Evolutionary conservation across 106 monocot genomes (phyloP).

Genomic region (Dactylorhiza incarnata): DNA sequence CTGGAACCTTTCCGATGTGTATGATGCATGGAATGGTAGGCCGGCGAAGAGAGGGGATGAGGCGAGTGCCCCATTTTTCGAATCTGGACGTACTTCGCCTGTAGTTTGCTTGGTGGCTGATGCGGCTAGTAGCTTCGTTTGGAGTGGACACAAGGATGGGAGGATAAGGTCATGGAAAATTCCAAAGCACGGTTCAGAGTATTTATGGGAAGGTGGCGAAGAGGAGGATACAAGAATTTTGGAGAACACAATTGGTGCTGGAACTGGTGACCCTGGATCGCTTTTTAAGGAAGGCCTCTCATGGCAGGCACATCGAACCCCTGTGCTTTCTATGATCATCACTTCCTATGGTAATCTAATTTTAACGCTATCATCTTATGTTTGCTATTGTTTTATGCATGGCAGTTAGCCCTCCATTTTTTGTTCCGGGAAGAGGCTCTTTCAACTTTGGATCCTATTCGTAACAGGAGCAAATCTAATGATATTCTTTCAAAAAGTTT

Average conservation of each 20-base stretch:
- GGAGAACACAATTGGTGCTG: not conserved
- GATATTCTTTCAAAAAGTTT: no score
- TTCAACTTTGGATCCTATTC: no score
- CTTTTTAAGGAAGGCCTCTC: slow-evolving; percentile 57
- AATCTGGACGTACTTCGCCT: slow-evolving; percentile 40
- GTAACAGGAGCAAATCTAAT: no score
- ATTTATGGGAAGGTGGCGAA: not conserved
- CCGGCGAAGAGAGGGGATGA: slow-evolving; percentile 55
- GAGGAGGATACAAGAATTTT: not conserved
- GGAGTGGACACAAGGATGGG: slow-evolving; percentile 95
- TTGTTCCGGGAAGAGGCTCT: no score
- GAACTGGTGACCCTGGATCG: not conserved
- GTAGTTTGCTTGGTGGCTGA: slow-evolving; percentile 66
- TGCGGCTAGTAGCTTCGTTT: slow-evolving; percentile 44
- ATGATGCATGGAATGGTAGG: slow-evolving; percentile 12
- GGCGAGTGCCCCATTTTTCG: slow-evolving; percentile 60
- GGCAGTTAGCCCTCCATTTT: no score
- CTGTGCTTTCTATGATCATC: slow-evolving; percentile 66
- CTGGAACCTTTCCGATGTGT: slow-evolving; percentile 54
- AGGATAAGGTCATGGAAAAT: slow-evolving; percentile 80
- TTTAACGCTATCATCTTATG: slow-evolving; percentile 2
- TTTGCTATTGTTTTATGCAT: not conserved
- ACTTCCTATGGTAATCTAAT: slow-evolving; percentile 61
- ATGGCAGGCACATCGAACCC: slow-evolving; percentile 77
- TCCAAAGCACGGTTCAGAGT: slow-evolving; percentile 15